A percentile compares a stretch with the other conserved stretches of the same genome.
These are phyloP conservation scores for Cucurbita pepo DNA, from an alignment of 306 rosid species.

Conservation along the genomic window DNA sequence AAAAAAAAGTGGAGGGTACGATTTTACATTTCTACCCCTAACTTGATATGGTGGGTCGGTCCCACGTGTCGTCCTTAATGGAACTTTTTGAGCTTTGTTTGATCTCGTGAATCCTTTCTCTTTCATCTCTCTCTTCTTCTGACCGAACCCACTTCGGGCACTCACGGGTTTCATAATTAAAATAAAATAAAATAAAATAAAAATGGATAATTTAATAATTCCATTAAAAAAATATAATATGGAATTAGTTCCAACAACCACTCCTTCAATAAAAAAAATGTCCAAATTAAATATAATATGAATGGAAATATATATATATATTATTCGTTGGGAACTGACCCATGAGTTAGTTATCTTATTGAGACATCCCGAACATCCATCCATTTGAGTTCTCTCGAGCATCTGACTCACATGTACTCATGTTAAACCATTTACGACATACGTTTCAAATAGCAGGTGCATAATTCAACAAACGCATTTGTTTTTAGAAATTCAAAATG, in stretches of 20 bases:
- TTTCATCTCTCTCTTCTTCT: not conserved
- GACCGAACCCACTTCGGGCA: slow-evolving; percentile 1
- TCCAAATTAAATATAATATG: no score
- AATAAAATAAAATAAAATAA: not conserved
- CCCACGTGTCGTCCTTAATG: not conserved
- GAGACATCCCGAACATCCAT: no score
- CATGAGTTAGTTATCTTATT: no score
- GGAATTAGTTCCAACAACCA: not conserved
- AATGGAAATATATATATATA: no score
- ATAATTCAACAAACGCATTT: no score
- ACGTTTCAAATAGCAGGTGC: no score
- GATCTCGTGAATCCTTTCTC: not conserved
- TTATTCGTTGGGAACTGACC: no score
- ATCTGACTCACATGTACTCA: no score
- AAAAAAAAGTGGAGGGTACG: not conserved
- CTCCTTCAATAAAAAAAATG: no score
- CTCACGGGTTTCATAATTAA: not conserved
- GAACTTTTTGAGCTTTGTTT: not conserved
- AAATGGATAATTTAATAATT: not conserved
- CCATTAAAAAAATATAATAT: not conserved
- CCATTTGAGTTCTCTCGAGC: no score
- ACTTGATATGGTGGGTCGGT: not conserved
- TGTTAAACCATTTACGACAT: no score
- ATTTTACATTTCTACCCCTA: not conserved
- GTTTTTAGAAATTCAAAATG: no score